These are phyloP conservation scores for Pyronema omphalodes DNA, from an alignment of 495 filamentous ascomycete genomes.

Conservation along the genomic window DNA sequence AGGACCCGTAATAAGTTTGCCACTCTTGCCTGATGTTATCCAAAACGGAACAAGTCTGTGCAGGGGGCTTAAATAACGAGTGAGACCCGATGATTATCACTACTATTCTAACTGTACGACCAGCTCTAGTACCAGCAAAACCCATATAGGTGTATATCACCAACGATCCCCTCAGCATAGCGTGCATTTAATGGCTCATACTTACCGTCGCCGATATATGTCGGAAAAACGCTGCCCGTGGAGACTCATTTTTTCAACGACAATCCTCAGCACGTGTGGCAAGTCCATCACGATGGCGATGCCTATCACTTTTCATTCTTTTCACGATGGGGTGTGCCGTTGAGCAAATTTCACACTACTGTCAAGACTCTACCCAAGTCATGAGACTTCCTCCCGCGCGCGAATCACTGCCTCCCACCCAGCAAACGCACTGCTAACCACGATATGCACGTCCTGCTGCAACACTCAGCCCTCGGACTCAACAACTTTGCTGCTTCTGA, in stretches of 20 bases:
- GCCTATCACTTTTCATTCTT: background rate
- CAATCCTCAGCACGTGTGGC: background rate
- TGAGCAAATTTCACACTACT: background rate
- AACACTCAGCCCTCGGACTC: background rate
- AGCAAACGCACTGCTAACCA: background rate
- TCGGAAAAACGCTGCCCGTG: background rate
- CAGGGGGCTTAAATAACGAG: background rate
- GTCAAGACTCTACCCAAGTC: background rate
- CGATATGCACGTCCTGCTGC: conserved; percentile 1
- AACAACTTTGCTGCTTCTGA: background rate
- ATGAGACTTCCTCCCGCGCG: background rate
- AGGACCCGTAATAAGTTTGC: background rate
- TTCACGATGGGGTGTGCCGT: background rate
- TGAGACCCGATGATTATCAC: background rate
- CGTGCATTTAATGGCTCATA: background rate
- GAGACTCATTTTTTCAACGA: background rate
- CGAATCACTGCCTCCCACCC: background rate
- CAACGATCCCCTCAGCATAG: background rate
- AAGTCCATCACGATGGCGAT: background rate
- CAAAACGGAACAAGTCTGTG: background rate
- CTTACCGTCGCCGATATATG: background rate
- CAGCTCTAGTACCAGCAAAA: too few relatives aligned
- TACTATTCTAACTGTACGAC: background rate
- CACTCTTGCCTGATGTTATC: background rate
- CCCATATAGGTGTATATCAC: background rate